phyloP scores from a whole-genome alignment of 2,329 filamentous ascomycete species.

The Apiospora saccharicola region DNA sequence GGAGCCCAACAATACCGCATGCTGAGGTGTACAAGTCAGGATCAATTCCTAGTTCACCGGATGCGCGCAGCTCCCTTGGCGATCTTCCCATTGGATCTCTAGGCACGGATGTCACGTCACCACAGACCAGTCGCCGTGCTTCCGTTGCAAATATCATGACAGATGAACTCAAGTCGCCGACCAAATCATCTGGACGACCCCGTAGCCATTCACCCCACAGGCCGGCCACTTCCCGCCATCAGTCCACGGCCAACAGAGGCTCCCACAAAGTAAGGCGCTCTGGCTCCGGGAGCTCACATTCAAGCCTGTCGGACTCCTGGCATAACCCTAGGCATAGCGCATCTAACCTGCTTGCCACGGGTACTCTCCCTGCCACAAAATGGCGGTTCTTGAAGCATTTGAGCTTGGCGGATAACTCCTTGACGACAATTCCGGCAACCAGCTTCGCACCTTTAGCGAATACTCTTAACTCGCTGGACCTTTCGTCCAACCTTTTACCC shows the following conservation, averaged over 20 bases:
- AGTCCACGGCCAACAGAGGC: constrained; percentile 70
- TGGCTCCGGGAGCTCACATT: constrained; percentile 91
- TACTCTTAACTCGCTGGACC: constrained; percentile 88
- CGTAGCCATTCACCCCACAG: constrained; percentile 84
- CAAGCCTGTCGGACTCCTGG: constrained; percentile 73
- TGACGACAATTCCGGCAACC: constrained; percentile 78
- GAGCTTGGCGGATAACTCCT: constrained; percentile 87
- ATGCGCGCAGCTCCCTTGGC: constrained; percentile 53
- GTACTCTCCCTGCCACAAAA: constrained; percentile 81
- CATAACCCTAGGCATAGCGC: constrained; percentile 74
- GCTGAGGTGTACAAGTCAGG: constrained; percentile 72
- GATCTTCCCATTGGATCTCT: constrained; percentile 68
- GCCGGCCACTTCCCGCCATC: constrained; percentile 77
- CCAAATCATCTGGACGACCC: constrained; percentile 57
- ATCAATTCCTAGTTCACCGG: constrained; percentile 72
- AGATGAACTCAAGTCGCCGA: constrained; percentile 54
- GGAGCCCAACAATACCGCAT: constrained; percentile 69
- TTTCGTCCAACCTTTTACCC: constrained; percentile 91
- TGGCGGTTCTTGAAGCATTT: constrained; percentile 96
- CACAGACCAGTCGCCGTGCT: constrained; percentile 47
- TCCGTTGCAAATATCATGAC: constrained; percentile 56
- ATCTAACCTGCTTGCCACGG: constrained; percentile 76
- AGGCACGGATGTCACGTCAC: constrained; percentile 51
- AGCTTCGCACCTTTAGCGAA: constrained; percentile 85
- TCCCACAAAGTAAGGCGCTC: constrained; percentile 83